Evolutionary conservation across 306 rosid genomes (phyloP), one percentile per base, ranked within the genome.

Genomic region (Myrica gale): DNA sequence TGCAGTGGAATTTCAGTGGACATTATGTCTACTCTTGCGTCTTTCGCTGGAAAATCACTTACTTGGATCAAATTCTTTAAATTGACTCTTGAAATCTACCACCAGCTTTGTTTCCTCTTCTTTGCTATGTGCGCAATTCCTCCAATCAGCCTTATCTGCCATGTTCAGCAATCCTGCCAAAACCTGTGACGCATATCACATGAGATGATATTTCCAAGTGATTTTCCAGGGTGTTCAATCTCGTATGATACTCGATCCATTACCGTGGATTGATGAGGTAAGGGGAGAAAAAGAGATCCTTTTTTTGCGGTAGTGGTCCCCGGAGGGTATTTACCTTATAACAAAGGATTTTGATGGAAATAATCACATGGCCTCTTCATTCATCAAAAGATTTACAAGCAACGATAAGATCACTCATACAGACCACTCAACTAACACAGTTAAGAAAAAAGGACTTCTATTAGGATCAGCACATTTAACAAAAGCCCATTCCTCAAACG

Each of bases 141-240:
- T 90, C 99, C 99, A 95, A 83, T 95, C 92, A 42, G 97, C 96
- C 80, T 86, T 89, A 63, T 90, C 92, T 68, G 99, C 97, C 87
- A 85, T 89, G 82, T 89, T 90, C 68, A 95, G 94, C 84, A 95
- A 85, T 63, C 99, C 99, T 0, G 99, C 91, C 75, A 92, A 57
- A 84, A 95, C 97, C 99, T 95, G 90, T 71, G 78, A 79, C 63
- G 56, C 5, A 56, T 44, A 48, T 56, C 88, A 85, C 63, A 70
- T 66, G 41, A 15, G 16, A 67, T 61, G 62, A 67, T 44, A 72
- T 56, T 65, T 60, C 70, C 53, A 79, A 32, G 47, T 23, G 65
- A 20, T n/a, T 72, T 21, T 50, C 43, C 11, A 23, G 55, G n/a
- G 50, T 16, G 39, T 16, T 41, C 13, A 12, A 41, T 65, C 47